Evolutionary conservation across 2,329 filamentous ascomycete genomes (phyloP).

Genomic region (Neofusicoccum sp.): DNA sequence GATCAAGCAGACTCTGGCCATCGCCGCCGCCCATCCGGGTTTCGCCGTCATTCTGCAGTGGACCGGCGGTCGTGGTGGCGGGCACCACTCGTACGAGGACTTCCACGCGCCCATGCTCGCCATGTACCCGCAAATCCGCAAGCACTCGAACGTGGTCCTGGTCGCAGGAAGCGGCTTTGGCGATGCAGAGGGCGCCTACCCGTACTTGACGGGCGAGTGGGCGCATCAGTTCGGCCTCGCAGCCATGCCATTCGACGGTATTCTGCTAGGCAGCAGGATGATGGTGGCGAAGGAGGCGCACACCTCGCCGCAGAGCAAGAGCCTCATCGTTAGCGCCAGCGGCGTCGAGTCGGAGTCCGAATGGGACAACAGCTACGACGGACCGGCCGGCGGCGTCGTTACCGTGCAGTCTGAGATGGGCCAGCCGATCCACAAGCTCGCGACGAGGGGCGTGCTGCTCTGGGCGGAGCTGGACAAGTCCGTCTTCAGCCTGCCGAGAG

Average conservation of each 20-base stretch:
- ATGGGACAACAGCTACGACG: slow-evolving; percentile 92
- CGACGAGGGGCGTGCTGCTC: slow-evolving; percentile 86
- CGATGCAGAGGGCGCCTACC: slow-evolving; percentile 86
- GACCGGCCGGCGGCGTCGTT: slow-evolving; percentile 58
- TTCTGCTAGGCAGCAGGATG: slow-evolving; percentile 87
- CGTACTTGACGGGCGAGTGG: slow-evolving; percentile 88
- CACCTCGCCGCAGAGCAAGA: slow-evolving; percentile 83
- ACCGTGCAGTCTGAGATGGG: slow-evolving; percentile 98
- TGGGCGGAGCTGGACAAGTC: slow-evolving; percentile 97
- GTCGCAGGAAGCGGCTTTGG: slow-evolving; percentile 92
- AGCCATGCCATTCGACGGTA: slow-evolving; percentile 92
- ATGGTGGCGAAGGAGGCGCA: slow-evolving; percentile 94
- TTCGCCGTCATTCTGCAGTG: slow-evolving; percentile 95
- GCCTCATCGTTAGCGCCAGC: slow-evolving; percentile 84
- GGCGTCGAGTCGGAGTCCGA: slow-evolving; percentile 74
- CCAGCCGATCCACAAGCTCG: slow-evolving; percentile 94
- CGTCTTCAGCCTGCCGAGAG: slow-evolving; percentile 63
- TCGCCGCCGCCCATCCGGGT: slow-evolving; percentile 85
- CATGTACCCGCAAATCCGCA: slow-evolving; percentile 87
- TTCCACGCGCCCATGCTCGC: slow-evolving; percentile 90
- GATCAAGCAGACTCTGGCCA: slow-evolving; percentile 88
- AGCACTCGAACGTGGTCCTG: slow-evolving; percentile 83
- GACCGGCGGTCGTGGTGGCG: slow-evolving; percentile 92
- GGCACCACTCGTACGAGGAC: slow-evolving; percentile 93
- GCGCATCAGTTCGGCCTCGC: slow-evolving; percentile 85